Conservation (phyloP, 2,329 filamentous ascomycete genomes). For the Cladosporium colombiae region DNA sequence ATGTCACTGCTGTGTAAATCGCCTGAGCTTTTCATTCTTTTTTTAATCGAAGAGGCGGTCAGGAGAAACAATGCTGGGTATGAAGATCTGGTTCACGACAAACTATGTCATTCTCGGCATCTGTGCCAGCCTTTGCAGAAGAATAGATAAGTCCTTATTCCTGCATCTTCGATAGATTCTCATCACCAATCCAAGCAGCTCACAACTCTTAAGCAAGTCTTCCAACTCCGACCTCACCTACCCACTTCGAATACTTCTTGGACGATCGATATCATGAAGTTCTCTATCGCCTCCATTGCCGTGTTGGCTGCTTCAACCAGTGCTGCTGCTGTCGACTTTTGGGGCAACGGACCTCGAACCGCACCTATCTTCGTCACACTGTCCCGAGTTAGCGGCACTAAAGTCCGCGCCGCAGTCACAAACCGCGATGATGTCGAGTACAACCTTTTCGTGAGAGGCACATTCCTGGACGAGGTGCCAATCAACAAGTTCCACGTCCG, state of each 20-base stretch:
- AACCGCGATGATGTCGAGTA: slow-evolving; percentile 30
- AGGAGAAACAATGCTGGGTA: slow-evolving; percentile 20
- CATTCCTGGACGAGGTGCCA: slow-evolving; percentile 28
- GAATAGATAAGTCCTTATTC: slow-evolving; percentile 8
- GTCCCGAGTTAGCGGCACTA: slow-evolving; percentile 27
- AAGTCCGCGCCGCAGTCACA: slow-evolving; percentile 30
- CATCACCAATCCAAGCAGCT: not conserved
- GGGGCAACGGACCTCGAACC: slow-evolving; percentile 23
- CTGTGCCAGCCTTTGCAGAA: slow-evolving; percentile 9
- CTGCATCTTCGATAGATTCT: not conserved
- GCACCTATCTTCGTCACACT: slow-evolving; percentile 25
- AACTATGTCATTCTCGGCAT: slow-evolving; percentile 10
- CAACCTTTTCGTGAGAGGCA: slow-evolving; percentile 32
- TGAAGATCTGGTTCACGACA: slow-evolving; percentile 17
- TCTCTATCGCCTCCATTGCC: slow-evolving; percentile 17
- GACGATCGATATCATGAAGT: slow-evolving; percentile 7
- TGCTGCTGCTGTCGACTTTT: slow-evolving; percentile 25
- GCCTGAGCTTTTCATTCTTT: slow-evolving; percentile 2
- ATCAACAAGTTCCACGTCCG: slow-evolving; percentile 18
- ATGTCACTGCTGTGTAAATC: not conserved
- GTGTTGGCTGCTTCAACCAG: slow-evolving; percentile 23
- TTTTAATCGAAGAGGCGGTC: slow-evolving; percentile 5
- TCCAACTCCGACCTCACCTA: not conserved
- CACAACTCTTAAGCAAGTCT: not conserved
- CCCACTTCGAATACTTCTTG: not conserved